Evolutionary conservation across 2,329 filamentous ascomycete species (phyloP), one percentile per base, ranked within the genome.

Genomic region (Exophiala sp.): DNA sequence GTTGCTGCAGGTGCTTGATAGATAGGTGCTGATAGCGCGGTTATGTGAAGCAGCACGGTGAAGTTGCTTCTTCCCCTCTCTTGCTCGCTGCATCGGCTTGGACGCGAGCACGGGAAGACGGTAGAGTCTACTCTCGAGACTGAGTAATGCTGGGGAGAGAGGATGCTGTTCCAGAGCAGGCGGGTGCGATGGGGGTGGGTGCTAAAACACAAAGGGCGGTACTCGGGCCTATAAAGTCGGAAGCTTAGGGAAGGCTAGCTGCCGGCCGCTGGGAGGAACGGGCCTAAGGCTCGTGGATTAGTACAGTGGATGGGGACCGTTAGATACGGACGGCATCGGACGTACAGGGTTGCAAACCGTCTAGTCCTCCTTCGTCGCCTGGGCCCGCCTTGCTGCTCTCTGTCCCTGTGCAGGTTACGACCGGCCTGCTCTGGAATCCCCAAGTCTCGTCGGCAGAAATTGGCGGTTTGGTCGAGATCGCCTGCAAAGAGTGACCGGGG

Each of bases 171-270:
- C 44, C 35, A 46, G 32, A 19, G 23, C 40, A 22, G 7, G 18
- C 46, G 43, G 45, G 22, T 40, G 43, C 40, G 37, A 48, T 40
- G 34, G 19, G 47, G 43, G 43, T 46, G 50, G 43, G 29, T 48
- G 50, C 53, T 56, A 56, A 50, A 43, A 45, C 18, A 10, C n/a
- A 39, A 35, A 43, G 53, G 53, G 53, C 53, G 53, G 53, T 35
- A 53, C 24, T 38, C 27, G 46, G 39, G 46, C 50, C 53, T 50
- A 56, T 48, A 41, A 54, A 18, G 46, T n/a, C 42, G 46, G 16
- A 50, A 43, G 46, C 42, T 52, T 44, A 52, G 41, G 44, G 34
- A 50, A 43, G 49, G 41, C 40, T 56, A 56, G 49, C 50, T 50
- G 53, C 30, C 47, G 49, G 45, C 43, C 43, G 41, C 39, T 47